These are phyloP conservation scores for Priceomyces castillae DNA, from an alignment of 805 yeast genomes.

Conservation along the genomic window DNA sequence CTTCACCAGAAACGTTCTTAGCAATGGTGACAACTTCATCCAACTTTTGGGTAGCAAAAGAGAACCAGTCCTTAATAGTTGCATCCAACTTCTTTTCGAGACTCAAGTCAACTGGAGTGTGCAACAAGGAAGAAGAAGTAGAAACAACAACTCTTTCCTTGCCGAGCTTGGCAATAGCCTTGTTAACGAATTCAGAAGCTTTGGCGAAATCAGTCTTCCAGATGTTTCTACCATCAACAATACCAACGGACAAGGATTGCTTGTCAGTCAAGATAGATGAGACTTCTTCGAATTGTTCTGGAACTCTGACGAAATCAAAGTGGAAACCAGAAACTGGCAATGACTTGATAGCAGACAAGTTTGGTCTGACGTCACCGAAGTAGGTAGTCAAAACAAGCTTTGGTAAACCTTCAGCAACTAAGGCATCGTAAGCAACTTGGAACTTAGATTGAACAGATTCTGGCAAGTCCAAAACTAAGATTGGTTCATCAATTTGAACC, in stretches of 20 bases:
- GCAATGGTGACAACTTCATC: constrained; percentile 88
- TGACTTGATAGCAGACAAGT: constrained; percentile 81
- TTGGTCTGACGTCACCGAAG: constrained; percentile 98
- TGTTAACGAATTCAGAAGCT: constrained; percentile 77
- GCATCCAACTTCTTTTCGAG: constrained; percentile 89
- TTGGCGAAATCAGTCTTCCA: constrained; percentile 95
- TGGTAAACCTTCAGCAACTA: constrained; percentile 68
- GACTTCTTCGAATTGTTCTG: constrained; percentile 91
- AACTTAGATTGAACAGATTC: constrained; percentile 78
- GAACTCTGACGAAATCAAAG: constrained; percentile 93
- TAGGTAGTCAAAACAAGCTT: constrained; percentile 83
- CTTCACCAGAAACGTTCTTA: constrained; percentile 79
- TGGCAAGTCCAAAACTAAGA: constrained; percentile 90
- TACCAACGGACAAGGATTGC: constrained; percentile 92
- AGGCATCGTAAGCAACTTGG: constrained; percentile 80
- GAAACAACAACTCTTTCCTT: constrained; percentile 83
- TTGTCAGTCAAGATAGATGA: constrained; percentile 59
- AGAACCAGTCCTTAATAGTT: constrained; percentile 95
- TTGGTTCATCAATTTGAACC: constrained; percentile 98
- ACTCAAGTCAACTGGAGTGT: constrained; percentile 95
- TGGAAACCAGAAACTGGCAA: constrained; percentile 95
- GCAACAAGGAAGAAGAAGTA: constrained; percentile 94
- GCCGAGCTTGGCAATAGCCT: constrained; percentile 84
- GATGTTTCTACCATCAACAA: constrained; percentile 98
- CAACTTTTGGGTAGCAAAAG: constrained; percentile 96